Evolutionary conservation across 2,329 filamentous ascomycete genomes (phyloP).

Genomic region (Penicillium hesseltinei): DNA sequence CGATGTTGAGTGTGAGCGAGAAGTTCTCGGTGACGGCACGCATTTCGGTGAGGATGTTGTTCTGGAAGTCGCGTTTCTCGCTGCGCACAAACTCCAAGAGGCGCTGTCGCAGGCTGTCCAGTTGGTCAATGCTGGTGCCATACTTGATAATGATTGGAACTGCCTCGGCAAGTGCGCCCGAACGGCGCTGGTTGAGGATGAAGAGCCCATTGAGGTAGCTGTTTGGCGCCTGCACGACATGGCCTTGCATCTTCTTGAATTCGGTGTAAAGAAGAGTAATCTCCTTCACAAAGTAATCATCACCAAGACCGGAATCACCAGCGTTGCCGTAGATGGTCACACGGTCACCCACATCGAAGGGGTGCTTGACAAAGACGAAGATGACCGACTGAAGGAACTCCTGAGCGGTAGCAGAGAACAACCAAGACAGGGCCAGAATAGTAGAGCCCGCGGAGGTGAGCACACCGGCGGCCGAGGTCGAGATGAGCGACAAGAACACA

Average conservation of each 20-base stretch:
- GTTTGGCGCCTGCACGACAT: conserved; percentile 94
- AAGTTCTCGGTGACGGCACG: conserved; percentile 77
- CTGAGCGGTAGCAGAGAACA: conserved; percentile 87
- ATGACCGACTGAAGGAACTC: conserved; percentile 93
- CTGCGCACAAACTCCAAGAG: conserved; percentile 78
- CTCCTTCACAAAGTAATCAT: conserved; percentile 95
- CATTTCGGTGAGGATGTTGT: conserved; percentile 82
- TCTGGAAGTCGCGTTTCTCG: conserved; percentile 87
- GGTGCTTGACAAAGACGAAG: conserved; percentile 96
- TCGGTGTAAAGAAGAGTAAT: conserved; percentile 92
- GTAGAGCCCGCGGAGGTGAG: conserved; percentile 86
- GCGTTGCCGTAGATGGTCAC: conserved; percentile 90
- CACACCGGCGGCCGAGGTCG: conserved; percentile 82
- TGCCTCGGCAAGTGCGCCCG: conserved; percentile 82
- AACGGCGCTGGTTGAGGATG: conserved; percentile 90
- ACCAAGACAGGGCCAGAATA: conserved; percentile 86
- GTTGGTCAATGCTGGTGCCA: conserved; percentile 77
- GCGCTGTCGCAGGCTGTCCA: conserved; percentile 74
- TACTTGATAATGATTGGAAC: conserved; percentile 83
- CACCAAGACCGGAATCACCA: conserved; percentile 71
- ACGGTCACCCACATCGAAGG: conserved; percentile 92
- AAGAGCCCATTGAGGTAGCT: conserved; percentile 89
- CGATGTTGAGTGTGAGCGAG: conserved; percentile 81
- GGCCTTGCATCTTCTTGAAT: conserved; percentile 98
- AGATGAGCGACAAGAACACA: conserved; percentile 86